Percentiles rank a stretch among this genome's conserved stretches.
phyloP scores from a whole-genome alignment of 73 alveolate genomes.

The Symbiodinium natans region DNA sequence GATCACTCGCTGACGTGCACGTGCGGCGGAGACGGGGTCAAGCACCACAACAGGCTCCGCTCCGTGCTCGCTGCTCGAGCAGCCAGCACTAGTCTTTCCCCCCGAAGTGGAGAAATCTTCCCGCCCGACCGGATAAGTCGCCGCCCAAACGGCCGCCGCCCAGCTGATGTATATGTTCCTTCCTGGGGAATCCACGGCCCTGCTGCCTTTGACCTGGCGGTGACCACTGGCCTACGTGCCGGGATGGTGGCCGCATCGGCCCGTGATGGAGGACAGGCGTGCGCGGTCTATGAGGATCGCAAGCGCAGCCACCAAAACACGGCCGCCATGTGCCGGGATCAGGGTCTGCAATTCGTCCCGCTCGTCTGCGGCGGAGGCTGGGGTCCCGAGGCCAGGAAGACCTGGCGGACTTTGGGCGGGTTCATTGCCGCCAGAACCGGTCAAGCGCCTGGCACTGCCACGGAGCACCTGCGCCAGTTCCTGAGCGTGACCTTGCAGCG shows the following conservation, averaged over 20 bases:
- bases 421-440: slow-evolving; percentile 17
- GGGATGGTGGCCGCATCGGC: slow-evolving; percentile 26
- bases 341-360: slow-evolving; percentile 29
- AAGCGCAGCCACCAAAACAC: slow-evolving; percentile 32
- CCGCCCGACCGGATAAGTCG: neutral
- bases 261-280: slow-evolving; percentile 7
- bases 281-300: slow-evolving; percentile 20
- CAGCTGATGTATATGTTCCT: slow-evolving; percentile 28
- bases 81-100: neutral
- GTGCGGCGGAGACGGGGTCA: slow-evolving; percentile 27
- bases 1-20: neutral
- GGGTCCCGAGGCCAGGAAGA: slow-evolving; percentile 2
- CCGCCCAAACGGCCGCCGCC: slow-evolving; percentile 21
- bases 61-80: slow-evolving; percentile 34
- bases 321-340: neutral
- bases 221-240: neutral
- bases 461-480: neutral
- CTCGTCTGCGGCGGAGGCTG: slow-evolving; percentile 9
- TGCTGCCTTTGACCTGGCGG: slow-evolving; percentile 21
- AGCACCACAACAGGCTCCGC: slow-evolving; percentile 8
- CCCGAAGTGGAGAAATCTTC: neutral
- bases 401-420: neutral
- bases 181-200: slow-evolving; percentile 15
- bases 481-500: slow-evolving; percentile 7
- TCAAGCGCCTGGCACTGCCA: neutral